Evolutionary conservation across 1,284 basidiomycete genomes (phyloP).

Genomic region (Vanrija pseudolonga): DNA sequence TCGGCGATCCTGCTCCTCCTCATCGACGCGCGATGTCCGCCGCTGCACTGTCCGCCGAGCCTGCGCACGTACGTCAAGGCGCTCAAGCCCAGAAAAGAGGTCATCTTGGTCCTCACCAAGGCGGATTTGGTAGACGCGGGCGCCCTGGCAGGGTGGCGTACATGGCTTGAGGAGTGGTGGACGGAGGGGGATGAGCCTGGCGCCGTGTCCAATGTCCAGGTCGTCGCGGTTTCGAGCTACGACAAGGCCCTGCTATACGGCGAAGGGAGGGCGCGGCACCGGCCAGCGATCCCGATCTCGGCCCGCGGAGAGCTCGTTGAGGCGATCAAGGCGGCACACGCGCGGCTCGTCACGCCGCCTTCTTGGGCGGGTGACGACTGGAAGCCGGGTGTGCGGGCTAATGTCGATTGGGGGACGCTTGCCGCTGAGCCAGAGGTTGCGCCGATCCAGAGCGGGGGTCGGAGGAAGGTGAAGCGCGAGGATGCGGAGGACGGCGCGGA

Average conservation of each 20-base stretch:
- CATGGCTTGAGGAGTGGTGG: conserved; percentile 60
- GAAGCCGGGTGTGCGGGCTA: conserved; percentile 61
- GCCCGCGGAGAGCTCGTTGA: conserved; percentile 58
- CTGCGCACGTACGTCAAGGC: conserved; percentile 52
- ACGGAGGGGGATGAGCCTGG: background rate
- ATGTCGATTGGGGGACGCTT: conserved; percentile 67
- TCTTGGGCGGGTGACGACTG: conserved; percentile 59
- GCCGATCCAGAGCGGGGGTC: background rate
- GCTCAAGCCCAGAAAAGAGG: conserved; percentile 53
- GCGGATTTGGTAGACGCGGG: conserved; percentile 66
- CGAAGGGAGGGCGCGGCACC: conserved; percentile 38
- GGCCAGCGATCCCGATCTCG: conserved; percentile 63
- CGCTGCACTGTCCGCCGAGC: conserved; percentile 56
- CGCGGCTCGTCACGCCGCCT: conserved; percentile 59
- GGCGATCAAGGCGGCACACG: conserved; percentile 65
- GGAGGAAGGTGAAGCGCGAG: conserved; percentile 21
- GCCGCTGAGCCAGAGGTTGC: conserved; percentile 9
- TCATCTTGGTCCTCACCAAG: conserved; percentile 80
- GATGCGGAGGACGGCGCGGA: conserved; percentile 29
- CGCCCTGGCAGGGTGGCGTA: conserved; percentile 63
- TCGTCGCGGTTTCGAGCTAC: conserved; percentile 74
- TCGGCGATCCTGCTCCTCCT: conserved; percentile 79
- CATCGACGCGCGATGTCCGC: conserved; percentile 79
- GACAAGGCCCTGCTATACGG: conserved; percentile 51
- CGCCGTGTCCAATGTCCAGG: conserved; percentile 30